Evolutionary conservation across 805 yeast genomes (phyloP).

Genomic region (Zygotorulaspora sp.): DNA sequence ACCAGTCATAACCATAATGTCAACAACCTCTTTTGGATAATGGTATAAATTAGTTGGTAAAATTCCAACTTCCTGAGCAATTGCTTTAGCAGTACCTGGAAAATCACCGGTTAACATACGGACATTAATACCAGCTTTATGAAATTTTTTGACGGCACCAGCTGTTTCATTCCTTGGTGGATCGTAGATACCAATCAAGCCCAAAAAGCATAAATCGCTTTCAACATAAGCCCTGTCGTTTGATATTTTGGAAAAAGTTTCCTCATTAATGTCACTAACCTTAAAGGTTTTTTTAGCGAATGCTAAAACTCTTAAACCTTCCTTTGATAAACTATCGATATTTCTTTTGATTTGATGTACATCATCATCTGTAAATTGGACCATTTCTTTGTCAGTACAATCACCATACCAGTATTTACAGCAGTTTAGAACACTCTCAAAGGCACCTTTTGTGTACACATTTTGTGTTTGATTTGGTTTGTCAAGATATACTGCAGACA

Average conservation of each 20-base stretch:
- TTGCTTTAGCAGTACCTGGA: slow-evolving; percentile 78
- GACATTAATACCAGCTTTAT: slow-evolving; percentile 94
- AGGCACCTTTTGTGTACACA: slow-evolving; percentile 84
- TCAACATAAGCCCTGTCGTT: slow-evolving; percentile 43
- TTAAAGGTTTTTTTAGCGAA: slow-evolving; percentile 48
- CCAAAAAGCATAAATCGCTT: slow-evolving; percentile 65
- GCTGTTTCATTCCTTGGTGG: slow-evolving; percentile 91
- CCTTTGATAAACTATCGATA: slow-evolving; percentile 63
- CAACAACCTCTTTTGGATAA: slow-evolving; percentile 37
- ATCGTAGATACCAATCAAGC: slow-evolving; percentile 91
- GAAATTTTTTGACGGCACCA: slow-evolving; percentile 64
- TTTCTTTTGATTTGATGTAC: slow-evolving; percentile 45
- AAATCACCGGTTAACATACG: slow-evolving; percentile 97
- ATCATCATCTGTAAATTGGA: slow-evolving; percentile 49
- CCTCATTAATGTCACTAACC: slow-evolving; percentile 36
- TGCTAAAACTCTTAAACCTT: slow-evolving; percentile 83
- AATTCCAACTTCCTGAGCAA: slow-evolving; percentile 87
- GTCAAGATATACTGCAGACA: slow-evolving; percentile 66
- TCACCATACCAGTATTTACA: slow-evolving; percentile 57
- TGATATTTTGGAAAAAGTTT: slow-evolving; percentile 24
- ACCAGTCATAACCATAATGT: slow-evolving; percentile 75
- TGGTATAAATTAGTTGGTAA: slow-evolving; percentile 51
- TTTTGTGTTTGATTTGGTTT: slow-evolving; percentile 53
- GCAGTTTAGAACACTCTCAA: slow-evolving; percentile 62
- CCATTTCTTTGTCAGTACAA: slow-evolving; percentile 44